Conservation (phyloP, 2,329 filamentous ascomycete species). For the Neospermospora avenae region DNA sequence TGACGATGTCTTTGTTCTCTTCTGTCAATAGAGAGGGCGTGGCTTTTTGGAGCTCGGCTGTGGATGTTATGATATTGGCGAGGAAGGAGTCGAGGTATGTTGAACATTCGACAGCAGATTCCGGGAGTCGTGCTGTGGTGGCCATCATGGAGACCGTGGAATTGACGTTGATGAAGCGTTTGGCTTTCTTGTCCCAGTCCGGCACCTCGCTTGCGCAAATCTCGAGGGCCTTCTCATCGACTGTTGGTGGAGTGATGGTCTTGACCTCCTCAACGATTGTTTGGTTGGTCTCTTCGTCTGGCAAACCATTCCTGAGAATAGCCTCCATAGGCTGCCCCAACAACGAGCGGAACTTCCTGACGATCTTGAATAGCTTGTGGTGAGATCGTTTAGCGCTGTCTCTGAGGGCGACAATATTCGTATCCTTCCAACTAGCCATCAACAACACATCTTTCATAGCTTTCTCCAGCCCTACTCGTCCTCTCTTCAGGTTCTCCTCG, state of each 20-base stretch:
- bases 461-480: constrained; percentile 77
- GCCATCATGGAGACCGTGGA: constrained; percentile 74
- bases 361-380: constrained; percentile 84
- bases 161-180: constrained; percentile 67
- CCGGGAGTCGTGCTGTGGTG: constrained; percentile 53
- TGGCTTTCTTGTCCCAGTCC: constrained; percentile 46
- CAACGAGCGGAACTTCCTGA: constrained; percentile 82
- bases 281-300: constrained; percentile 39
- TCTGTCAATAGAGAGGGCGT: constrained; percentile 80
- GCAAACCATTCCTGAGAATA: constrained; percentile 58
- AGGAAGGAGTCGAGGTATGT: constrained; percentile 65
- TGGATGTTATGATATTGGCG: constrained; percentile 62
- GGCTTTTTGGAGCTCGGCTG: constrained; percentile 73
- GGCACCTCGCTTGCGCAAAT: constrained; percentile 34
- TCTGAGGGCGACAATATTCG: constrained; percentile 82
- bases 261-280: neutral
- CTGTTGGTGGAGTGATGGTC: constrained; percentile 16
- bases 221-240: constrained; percentile 29
- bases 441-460: constrained; percentile 91
- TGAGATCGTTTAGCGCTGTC: constrained; percentile 91
- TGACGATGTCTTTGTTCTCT: constrained; percentile 79
- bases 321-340: constrained; percentile 72
- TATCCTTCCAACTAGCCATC: constrained; percentile 96
- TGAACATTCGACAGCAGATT: constrained; percentile 52
- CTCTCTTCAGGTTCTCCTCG: constrained; percentile 60